Evolutionary conservation across 2,329 filamentous ascomycete species (phyloP).

Genomic region (Acephala macrosclerotiorum): DNA sequence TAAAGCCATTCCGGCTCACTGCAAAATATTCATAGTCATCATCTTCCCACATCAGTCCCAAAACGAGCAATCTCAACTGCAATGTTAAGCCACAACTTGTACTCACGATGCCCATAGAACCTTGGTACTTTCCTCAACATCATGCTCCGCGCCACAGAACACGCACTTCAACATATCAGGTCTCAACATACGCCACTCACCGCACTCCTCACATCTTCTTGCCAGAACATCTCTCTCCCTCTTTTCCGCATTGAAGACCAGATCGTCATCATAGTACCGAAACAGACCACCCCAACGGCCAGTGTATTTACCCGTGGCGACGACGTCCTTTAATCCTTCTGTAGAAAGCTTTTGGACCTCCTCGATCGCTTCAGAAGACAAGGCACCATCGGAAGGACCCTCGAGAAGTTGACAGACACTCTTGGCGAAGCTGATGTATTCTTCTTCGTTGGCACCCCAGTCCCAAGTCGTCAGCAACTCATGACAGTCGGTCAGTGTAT

Average conservation of each 20-base stretch:
- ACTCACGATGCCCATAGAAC: slow-evolving; percentile 6
- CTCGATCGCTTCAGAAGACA: slow-evolving; percentile 3
- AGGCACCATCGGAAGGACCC: slow-evolving; percentile 12
- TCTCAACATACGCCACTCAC: slow-evolving; percentile 27
- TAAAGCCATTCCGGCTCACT: no score
- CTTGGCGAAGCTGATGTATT: slow-evolving; percentile 30
- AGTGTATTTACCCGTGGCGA: slow-evolving; percentile 22
- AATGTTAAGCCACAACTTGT: no score
- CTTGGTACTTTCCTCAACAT: slow-evolving; percentile 20
- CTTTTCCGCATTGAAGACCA: slow-evolving; percentile 21
- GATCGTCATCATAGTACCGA: slow-evolving; percentile 25
- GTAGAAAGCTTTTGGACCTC: slow-evolving; percentile 5
- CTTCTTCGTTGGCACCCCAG: slow-evolving; percentile 29
- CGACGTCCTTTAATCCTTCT: background rate
- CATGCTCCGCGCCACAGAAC: slow-evolving; percentile 24
- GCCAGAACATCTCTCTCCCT: slow-evolving; percentile 25
- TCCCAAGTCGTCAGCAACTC: slow-evolving; percentile 35
- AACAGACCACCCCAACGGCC: slow-evolving; percentile 25
- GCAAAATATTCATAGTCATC: no score
- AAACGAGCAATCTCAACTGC: no score
- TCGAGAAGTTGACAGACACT: slow-evolving; percentile 23
- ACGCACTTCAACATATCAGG: slow-evolving; percentile 23
- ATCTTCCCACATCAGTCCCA: no score
- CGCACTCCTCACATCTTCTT: slow-evolving; percentile 18
- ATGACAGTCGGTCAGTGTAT: slow-evolving; percentile 13